Evolutionary conservation across 768 basidiomycete genomes (phyloP), one percentile per base, ranked within the genome.

Genomic region (Boletus rubropictus): DNA sequence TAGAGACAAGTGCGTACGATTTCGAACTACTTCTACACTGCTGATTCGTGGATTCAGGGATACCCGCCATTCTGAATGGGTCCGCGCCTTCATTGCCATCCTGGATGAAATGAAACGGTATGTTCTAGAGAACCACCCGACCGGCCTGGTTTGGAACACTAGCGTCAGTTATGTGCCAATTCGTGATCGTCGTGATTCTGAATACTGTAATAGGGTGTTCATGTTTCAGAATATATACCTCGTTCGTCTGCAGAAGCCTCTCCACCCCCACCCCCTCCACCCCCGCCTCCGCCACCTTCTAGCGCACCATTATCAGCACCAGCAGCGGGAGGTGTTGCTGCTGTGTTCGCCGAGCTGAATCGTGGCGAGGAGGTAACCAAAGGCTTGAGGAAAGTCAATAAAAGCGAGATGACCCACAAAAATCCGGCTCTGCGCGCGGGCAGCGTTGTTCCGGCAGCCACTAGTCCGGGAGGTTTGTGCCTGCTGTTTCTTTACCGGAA

Each of bases 391-490:
- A 97, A 96, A 65, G 96, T 99, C 24, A 89, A 93, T 62, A 86
- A 83, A 73, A 93, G 89, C 53, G 86, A 97, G 66, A 94, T 95
- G 93, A 97, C 93, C 3, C 96, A 99, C 74, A 98, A 99, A 76
- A 98, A 99, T 60, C 95, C 96, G 0, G 78, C 82, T 9, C 69
- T 99, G 31, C 72, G 96, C 25, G 79, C 73, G 14, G 53, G 70
- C 12, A 67, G 70, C 28, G 66, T 69, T 20, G 89, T 73, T 57
- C 82, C 74, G 61, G 74, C 56, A n/a, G 32, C 46, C 46, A 69
- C 75, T 29, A 1, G 51, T 39, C 60, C 68, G 2, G 62, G 70
- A 43, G 41, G 56, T 75, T 38, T 42, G 66, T 54, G 28, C 17
- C 62, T 70, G 20, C 52, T 62, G 45, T 20, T 45, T 35, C 9